These are phyloP conservation scores for Dothidotthia symphoricarpi DNA, from an alignment of 2,329 filamentous ascomycete genomes.

Conservation along the genomic window DNA sequence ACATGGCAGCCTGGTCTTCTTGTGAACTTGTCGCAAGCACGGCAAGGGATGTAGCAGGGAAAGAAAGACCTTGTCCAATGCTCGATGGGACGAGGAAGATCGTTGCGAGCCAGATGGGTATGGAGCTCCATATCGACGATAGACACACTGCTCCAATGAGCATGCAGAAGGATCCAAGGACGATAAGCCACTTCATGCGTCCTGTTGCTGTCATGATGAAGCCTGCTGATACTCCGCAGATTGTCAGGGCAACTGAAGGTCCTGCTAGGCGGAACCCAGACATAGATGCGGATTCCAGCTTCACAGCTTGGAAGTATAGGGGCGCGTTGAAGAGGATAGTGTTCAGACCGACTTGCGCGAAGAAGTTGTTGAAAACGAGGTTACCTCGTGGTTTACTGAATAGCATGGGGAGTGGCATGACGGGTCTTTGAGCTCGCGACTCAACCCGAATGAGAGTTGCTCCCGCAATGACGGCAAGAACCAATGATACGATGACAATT, in stretches of 20 bases:
- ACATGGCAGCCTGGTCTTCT: conserved; percentile 52
- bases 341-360: conserved; percentile 50
- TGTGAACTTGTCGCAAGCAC: conserved; percentile 45
- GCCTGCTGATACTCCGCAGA: conserved; percentile 44
- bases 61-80: conserved; percentile 44
- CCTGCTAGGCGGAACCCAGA: conserved; percentile 71
- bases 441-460: conserved; percentile 47
- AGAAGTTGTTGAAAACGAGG: conserved; percentile 54
- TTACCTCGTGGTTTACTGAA: conserved; percentile 49
- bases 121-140: conserved; percentile 38
- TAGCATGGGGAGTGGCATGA: conserved; percentile 52
- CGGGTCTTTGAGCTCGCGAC: conserved; percentile 39
- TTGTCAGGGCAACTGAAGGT: conserved; percentile 53
- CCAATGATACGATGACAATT: conserved; percentile 49
- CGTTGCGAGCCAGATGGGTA: conserved; percentile 44
- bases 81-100: conserved; percentile 43
- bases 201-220: conserved; percentile 48
- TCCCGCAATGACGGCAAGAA: conserved; percentile 42
- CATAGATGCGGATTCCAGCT: conserved; percentile 61
- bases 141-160: conserved; percentile 40
- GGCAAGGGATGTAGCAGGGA: conserved; percentile 44
- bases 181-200: conserved; percentile 45
- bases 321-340: conserved; percentile 68
- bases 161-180: conserved; percentile 40
- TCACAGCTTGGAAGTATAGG: conserved; percentile 59